phyloP scores from a whole-genome alignment of 768 basidiomycete genomes.

The Boletus speciosus region DNA sequence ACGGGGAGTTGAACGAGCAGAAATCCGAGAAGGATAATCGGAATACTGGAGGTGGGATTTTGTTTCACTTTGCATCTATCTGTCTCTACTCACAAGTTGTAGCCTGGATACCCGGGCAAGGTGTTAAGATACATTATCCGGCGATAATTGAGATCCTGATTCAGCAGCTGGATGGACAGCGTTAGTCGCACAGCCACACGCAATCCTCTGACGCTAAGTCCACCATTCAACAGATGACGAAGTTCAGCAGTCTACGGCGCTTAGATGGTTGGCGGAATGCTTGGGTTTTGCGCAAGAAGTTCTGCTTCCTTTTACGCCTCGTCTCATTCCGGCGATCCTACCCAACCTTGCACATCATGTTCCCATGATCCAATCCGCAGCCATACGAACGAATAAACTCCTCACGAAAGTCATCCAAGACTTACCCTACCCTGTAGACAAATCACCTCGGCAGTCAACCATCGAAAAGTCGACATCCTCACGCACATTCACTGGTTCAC shows the following conservation, averaged over 20 bases:
- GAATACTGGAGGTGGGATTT: conserved; percentile 58
- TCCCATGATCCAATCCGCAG: conserved; percentile 82
- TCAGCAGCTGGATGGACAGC: conserved; percentile 77
- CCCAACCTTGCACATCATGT: conserved; percentile 94
- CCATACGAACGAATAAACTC: conserved; percentile 80
- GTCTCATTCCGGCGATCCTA: conserved; percentile 87
- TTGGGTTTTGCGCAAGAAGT: conserved; percentile 84
- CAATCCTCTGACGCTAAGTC: conserved; percentile 1
- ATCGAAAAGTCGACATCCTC: conserved; percentile 32
- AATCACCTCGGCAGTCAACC: conserved; percentile 22
- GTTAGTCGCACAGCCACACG: conserved; percentile 43
- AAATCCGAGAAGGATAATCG: conserved; percentile 48
- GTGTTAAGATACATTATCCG: conserved; percentile 85
- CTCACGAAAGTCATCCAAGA: conserved; percentile 83
- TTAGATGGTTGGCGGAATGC: conserved; percentile 91
- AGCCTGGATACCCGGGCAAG: conserved; percentile 94
- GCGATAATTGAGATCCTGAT: conserved; percentile 93
- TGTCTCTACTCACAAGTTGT: conserved; percentile 5
- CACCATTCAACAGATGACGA: conserved; percentile 60
- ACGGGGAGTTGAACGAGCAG: conserved; percentile 43
- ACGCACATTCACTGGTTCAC: conserved; percentile 48
- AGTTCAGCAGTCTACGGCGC: conserved; percentile 91
- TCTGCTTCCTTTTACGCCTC: conserved; percentile 91
- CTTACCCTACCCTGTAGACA: conserved; percentile 70
- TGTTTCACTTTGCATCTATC: background rate